Percentiles rank a stretch among this genome's conserved stretches.
phyloP scores from a whole-genome alignment of 495 filamentous ascomycete species.

The Talaromyces liani region DNA sequence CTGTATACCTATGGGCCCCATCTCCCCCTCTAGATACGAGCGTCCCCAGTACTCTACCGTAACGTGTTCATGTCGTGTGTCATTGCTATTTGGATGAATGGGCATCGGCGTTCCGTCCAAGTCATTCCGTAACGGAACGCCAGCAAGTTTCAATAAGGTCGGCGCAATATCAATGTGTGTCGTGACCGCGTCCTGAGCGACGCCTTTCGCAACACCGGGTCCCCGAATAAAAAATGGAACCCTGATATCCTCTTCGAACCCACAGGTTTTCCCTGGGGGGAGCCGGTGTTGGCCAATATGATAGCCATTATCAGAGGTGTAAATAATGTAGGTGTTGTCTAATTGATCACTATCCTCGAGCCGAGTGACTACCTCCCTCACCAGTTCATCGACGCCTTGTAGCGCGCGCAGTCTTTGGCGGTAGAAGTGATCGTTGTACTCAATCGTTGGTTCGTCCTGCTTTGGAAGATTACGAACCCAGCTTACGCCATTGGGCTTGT shows the following conservation, averaged over 20 bases:
- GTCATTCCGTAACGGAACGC: constrained; percentile 38
- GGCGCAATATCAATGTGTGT: constrained; percentile 65
- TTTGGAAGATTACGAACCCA: constrained; percentile 52
- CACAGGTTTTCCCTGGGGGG: constrained; percentile 63
- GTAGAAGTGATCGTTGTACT: constrained; percentile 64
- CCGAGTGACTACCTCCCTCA: constrained; percentile 46
- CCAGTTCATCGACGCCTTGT: constrained; percentile 64
- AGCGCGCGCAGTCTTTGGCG: constrained; percentile 53
- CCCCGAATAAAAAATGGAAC: constrained; percentile 58
- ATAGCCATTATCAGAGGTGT: constrained; percentile 68
- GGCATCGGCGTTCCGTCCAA: constrained; percentile 56
- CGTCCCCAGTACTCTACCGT: constrained; percentile 60
- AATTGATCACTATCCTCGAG: constrained; percentile 45
- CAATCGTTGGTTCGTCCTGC: constrained; percentile 47
- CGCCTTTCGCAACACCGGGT: constrained; percentile 42
- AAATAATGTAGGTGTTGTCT: constrained; percentile 65
- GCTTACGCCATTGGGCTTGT: constrained; percentile 53
- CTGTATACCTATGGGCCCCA: constrained; percentile 21
- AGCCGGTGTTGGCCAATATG: constrained; percentile 69
- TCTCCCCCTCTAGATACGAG: constrained; percentile 42
- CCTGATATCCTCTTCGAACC: constrained; percentile 68
- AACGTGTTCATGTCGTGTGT: constrained; percentile 53
- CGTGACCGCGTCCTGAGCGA: constrained; percentile 48
- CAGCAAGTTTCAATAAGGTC: constrained; percentile 49
- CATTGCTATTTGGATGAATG: constrained; percentile 23